Conservation (phyloP, 2,329 filamentous ascomycete species). For the Geosmithia putterillii region DNA sequence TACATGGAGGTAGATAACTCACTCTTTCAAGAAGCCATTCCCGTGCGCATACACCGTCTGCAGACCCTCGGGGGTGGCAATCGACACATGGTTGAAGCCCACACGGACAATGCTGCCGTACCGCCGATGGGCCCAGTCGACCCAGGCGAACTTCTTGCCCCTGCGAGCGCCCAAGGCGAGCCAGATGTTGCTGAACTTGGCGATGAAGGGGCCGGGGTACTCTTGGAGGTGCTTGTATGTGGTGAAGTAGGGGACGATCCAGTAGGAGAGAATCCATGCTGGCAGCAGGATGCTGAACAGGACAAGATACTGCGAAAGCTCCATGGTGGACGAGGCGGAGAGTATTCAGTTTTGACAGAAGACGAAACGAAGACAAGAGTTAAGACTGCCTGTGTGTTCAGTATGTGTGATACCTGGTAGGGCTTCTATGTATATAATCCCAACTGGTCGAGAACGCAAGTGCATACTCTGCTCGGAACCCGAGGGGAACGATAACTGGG, state of each 20-base stretch:
- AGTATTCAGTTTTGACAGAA: too few relatives aligned
- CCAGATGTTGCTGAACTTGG: conserved; percentile 6
- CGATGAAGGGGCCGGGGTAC: conserved; percentile 4
- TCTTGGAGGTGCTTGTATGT: conserved; percentile 5
- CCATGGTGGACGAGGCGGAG: neutral
- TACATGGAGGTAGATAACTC: neutral
- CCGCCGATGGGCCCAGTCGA: conserved; percentile 4
- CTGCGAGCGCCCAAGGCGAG: conserved; percentile 1
- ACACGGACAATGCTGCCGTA: conserved; percentile 5
- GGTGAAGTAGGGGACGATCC: conserved; percentile 6
- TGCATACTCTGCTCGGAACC: too few relatives aligned
- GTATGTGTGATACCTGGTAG: too few relatives aligned
- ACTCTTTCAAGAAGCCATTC: conserved; percentile 7
- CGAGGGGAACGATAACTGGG: too few relatives aligned
- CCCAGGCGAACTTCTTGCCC: conserved; percentile 4
- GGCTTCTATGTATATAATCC: too few relatives aligned
- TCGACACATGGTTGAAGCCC: conserved; percentile 6
- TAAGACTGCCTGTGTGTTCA: too few relatives aligned
- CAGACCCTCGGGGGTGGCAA: conserved; percentile 5
- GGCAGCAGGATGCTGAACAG: neutral
- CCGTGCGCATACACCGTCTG: conserved; percentile 6
- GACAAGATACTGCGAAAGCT: neutral
- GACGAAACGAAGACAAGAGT: too few relatives aligned
- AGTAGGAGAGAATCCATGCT: conserved; percentile 4
- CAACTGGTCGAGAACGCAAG: too few relatives aligned